Evolutionary conservation across 2,329 filamentous ascomycete species (phyloP).

Genomic region (Aspergillus viridinutans): DNA sequence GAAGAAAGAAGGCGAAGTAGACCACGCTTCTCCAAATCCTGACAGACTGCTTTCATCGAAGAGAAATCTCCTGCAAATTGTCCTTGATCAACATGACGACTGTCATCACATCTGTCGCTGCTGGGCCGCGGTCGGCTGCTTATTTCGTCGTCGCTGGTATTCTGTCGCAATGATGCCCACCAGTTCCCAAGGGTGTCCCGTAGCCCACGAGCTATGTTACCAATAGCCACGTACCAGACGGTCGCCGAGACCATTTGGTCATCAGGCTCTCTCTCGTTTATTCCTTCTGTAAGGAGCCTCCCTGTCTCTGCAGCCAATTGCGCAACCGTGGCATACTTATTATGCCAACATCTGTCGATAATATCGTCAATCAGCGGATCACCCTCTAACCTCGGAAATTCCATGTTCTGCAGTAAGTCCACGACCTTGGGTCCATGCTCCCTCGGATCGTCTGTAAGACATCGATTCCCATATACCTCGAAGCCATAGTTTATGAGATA

Average conservation of each 20-base stretch:
- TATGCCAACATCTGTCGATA: conserved; percentile 21
- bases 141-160: neutral
- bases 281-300: conserved; percentile 9
- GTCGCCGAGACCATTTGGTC: neutral
- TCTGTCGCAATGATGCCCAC: too few species aligned
- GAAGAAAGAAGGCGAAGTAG: conserved; percentile 22
- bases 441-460: conserved; percentile 20
- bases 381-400: conserved; percentile 22
- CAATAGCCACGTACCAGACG: neutral
- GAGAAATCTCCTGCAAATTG: too few species aligned
- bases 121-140: too few species aligned
- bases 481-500: conserved; percentile 31
- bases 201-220: conserved; percentile 10
- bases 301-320: conserved; percentile 15
- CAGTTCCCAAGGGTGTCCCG: conserved; percentile 4
- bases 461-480: conserved; percentile 26
- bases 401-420: conserved; percentile 20
- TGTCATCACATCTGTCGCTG: too few species aligned
- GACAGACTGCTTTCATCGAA: conserved; percentile 21
- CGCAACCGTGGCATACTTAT: conserved; percentile 16
- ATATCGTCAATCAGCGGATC: conserved; percentile 23
- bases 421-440: conserved; percentile 19
- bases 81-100: conserved; percentile 5
- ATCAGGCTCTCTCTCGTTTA: too few species aligned
- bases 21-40: conserved; percentile 21